phyloP scores from a whole-genome alignment of 805 yeast species.

The Maudiozyma pseudohumilis region DNA sequence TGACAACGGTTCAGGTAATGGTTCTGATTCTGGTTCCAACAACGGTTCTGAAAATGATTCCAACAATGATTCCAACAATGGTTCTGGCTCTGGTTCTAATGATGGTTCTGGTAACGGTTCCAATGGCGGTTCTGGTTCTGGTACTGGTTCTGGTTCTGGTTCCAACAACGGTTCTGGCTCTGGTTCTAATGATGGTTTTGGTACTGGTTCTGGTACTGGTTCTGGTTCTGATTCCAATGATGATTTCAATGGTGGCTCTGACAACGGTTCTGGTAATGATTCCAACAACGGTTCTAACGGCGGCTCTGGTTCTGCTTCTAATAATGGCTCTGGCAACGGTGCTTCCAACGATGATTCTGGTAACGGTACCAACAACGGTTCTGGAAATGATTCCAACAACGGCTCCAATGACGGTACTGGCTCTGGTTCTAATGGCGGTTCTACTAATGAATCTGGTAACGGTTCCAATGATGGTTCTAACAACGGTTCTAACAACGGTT shows the following conservation, averaged over 20 bases:
- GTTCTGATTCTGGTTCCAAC: neutral
- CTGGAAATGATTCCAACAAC: too few relatives aligned
- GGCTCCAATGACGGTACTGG: neutral
- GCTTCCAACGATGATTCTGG: neutral
- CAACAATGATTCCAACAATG: too few relatives aligned
- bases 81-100: neutral
- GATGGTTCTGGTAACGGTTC: neutral
- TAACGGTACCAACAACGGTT: neutral
- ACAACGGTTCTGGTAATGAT: neutral
- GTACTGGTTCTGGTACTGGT: neutral
- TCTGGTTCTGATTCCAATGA: neutral
- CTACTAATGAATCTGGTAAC: neutral
- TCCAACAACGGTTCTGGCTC: neutral
- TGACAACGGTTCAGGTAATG: neutral
- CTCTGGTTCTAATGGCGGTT: neutral
- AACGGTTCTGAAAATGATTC: neutral
- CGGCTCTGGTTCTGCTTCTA: neutral
- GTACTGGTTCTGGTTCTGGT: neutral
- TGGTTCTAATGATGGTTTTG: neutral
- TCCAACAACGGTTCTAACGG: neutral
- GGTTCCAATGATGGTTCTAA: neutral
- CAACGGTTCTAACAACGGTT: neutral
- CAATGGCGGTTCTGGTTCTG: neutral
- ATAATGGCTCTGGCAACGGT: neutral
- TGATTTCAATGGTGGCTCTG: neutral